Evolutionary conservation across 768 basidiomycete genomes (phyloP).

Genomic region (Russula ochroleuca): DNA sequence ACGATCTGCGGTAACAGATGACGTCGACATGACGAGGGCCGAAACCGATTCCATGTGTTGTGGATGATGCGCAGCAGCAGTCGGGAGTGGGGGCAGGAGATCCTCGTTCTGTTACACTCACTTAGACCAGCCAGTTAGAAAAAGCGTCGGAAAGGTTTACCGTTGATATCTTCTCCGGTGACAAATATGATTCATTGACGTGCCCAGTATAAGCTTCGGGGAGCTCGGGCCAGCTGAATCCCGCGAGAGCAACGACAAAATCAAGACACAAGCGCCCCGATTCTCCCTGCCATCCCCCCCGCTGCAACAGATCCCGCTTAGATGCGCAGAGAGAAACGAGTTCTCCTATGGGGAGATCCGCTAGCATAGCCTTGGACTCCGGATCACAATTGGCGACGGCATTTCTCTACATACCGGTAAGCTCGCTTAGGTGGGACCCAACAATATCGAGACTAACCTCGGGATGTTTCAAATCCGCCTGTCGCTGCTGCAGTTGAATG

Average conservation of each 20-base stretch:
- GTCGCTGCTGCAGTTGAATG: constrained; percentile 35
- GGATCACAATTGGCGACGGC: background rate
- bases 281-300: constrained; percentile 31
- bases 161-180: constrained; percentile 10
- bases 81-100: constrained; percentile 23
- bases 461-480: constrained; percentile 34
- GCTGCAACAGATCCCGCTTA: constrained; percentile 32
- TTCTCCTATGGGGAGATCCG: constrained; percentile 14
- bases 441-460: constrained; percentile 27
- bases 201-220: background rate
- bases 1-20: constrained; percentile 21
- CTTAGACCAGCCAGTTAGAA: constrained; percentile 4
- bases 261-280: constrained; percentile 32
- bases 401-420: constrained; percentile 10
- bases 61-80: constrained; percentile 25
- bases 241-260: constrained; percentile 33
- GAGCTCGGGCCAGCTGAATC: constrained; percentile 29
- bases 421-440: constrained; percentile 13
- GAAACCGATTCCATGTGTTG: constrained; percentile 21
- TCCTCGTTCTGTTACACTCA: constrained; percentile 12
- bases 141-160: constrained; percentile 3
- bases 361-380: constrained; percentile 1
- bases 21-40: constrained; percentile 20
- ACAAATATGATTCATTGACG: background rate
- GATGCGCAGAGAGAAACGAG: constrained; percentile 35